These are phyloP conservation scores for Vitis hybrid DNA, from an alignment of 177 flowering plant species.

Conservation along the genomic window DNA sequence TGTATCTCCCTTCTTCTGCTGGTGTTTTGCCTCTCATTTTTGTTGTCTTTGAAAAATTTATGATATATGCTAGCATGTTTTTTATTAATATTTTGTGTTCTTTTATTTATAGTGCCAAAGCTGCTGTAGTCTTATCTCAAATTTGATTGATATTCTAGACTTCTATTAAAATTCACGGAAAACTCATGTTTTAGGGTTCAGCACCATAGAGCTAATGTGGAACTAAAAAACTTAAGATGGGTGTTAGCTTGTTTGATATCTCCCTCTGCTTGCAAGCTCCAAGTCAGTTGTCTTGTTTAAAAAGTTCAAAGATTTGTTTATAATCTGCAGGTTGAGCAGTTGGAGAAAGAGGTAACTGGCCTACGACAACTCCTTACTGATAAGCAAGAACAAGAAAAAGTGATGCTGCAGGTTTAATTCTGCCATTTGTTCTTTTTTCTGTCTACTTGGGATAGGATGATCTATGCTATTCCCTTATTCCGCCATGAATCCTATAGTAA, in stretches of 20 bases:
- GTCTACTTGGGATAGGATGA: background rate
- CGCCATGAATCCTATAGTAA: background rate
- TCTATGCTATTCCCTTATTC: background rate
- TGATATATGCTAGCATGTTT: background rate
- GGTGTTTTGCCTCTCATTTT: no score
- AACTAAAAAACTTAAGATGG: no score
- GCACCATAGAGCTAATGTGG: no score
- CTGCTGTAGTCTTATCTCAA: no score
- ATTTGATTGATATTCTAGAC: no score
- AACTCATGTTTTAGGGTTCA: no score
- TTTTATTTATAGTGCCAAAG: background rate
- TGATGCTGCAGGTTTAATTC: slow-evolving; percentile 82
- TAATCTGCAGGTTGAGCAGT: slow-evolving; percentile 72
- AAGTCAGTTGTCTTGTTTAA: background rate
- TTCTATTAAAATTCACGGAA: no score
- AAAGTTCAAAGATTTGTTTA: background rate
- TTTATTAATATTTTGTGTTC: background rate
- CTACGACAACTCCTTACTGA: slow-evolving; percentile 67
- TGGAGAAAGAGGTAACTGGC: slow-evolving; percentile 73
- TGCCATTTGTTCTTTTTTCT: background rate
- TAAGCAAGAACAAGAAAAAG: slow-evolving; percentile 90
- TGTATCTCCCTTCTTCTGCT: no score
- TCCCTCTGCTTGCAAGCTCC: background rate
- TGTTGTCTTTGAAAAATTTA: no score
- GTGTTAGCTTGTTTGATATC: no score